Evolutionary conservation across 768 basidiomycete species (phyloP).

Genomic region (Lentinula sp.): DNA sequence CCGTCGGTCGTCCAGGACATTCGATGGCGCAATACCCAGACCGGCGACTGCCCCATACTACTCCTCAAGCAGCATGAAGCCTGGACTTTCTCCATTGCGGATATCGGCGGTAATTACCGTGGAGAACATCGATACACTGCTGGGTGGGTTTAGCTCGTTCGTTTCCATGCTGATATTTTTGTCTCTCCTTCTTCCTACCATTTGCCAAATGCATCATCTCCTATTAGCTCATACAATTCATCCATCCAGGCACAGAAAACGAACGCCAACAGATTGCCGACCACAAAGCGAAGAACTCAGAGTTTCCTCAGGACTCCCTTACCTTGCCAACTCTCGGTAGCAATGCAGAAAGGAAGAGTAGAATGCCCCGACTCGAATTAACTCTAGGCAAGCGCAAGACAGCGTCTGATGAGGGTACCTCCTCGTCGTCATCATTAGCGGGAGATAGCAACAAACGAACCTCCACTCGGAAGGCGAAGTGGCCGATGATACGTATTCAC

Average conservation of each 20-base stretch:
- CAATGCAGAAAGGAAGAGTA: neutral
- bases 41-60: neutral
- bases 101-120: slow-evolving; percentile 4
- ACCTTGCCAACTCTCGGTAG: neutral
- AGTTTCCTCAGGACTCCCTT: neutral
- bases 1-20: neutral
- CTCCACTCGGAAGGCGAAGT: neutral
- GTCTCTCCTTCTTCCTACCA: neutral
- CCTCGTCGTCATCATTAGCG: neutral
- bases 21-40: neutral
- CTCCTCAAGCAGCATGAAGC: neutral
- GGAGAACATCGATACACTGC: neutral
- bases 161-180: neutral
- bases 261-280: neutral
- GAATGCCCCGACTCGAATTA: neutral
- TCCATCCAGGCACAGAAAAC: neutral
- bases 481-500: slow-evolving; percentile 1
- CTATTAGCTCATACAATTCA: neutral
- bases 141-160: neutral
- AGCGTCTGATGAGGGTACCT: neutral
- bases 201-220: neutral
- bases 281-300: neutral
- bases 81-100: neutral
- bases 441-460: neutral
- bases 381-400: neutral